Evolutionary conservation across 2,329 filamentous ascomycete genomes (phyloP), one percentile per base, ranked within the genome.

Genomic region (Colletotrichum echinochloae): DNA sequence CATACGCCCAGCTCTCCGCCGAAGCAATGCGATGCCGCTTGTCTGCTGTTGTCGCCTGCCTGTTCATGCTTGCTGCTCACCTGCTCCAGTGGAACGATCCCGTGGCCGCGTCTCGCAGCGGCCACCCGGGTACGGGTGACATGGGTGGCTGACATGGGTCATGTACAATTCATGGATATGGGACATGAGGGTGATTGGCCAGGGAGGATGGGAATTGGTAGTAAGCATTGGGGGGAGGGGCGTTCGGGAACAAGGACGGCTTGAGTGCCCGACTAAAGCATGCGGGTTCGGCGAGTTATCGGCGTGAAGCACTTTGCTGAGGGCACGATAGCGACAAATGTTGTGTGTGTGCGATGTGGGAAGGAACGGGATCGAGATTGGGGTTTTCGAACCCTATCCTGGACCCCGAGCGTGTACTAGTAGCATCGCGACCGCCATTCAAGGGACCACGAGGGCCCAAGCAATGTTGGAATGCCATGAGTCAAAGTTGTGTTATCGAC

Each of bases 401-500:
- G 30, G 51, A 35, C 30, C 51, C 9, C 30, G 11, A 35, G 28
- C 33, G 28, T n/a, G 49, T 54, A 18, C 9, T 28, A 26, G 49
- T 54, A 54, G 51, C 60, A 65, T 26, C 59, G 51, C 59, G 23
- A 44, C 57, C 48, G 30, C 49, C 33, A 26, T 44, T 26, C 35
- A 30, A 33, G 23, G 41, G 23, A 28, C 18, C 11, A 39, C 14
- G 28, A 49, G 18, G 35, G 39, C 16, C 9, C 28, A 46, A 59
- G 30, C 18, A 51, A 28, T 49, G 39, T 59, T 46, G 5, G 26
- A 59, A 49, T 55, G 23, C 30, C 41, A 60, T 63, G 66, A 69
- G 51, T 65, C 66, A 62, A 49, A 59, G 61, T 60, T n/a, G 48
- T 69, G 61, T 65, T 69, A 48, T 69, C 66, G 52, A 55, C 48